A percentile compares a stretch with the other conserved stretches of the same genome.
These are phyloP conservation scores for Penstemon newberryi DNA, from an alignment of 257 asterid species.

Conservation along the genomic window DNA sequence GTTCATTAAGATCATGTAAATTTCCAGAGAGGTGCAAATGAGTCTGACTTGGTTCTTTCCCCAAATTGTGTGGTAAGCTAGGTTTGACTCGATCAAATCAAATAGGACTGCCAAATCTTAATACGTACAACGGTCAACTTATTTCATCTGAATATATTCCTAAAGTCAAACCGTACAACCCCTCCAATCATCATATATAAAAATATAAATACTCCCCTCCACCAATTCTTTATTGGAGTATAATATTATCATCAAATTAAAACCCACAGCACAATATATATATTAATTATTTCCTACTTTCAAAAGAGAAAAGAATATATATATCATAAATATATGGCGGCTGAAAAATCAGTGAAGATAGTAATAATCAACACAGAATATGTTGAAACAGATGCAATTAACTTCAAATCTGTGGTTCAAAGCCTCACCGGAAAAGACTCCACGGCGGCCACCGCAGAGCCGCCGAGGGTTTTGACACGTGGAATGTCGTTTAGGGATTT, in stretches of 20 bases:
- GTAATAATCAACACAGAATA: slow-evolving; percentile 63
- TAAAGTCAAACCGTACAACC: slow-evolving; percentile 11
- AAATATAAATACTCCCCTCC: neutral
- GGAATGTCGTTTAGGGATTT: slow-evolving; percentile 45
- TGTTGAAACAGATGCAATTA: slow-evolving; percentile 56
- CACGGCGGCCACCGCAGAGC: neutral
- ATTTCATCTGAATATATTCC: slow-evolving; percentile 28
- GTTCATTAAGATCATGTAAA: slow-evolving; percentile 10
- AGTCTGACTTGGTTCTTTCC: neutral
- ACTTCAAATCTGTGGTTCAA: slow-evolving; percentile 75
- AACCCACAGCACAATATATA: neutral
- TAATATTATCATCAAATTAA: neutral
- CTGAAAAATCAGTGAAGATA: slow-evolving; percentile 42
- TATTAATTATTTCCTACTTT: neutral
- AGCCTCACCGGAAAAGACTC: slow-evolving; percentile 65
- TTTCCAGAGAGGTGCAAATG: slow-evolving; percentile 24
- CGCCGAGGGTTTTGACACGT: slow-evolving; percentile 27
- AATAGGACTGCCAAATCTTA: slow-evolving; percentile 26
- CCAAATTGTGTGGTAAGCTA: neutral
- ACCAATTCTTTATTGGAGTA: neutral
- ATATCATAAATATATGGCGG: slow-evolving; percentile 19
- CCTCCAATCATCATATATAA: slow-evolving; percentile 8
- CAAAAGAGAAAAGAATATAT: too few relatives aligned
- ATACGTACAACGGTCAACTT: slow-evolving; percentile 47
- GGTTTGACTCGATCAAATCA: slow-evolving; percentile 38